Base-by-base conservation (phyloP, 169 alveolate species). In the Eimeria sp. region DNA sequence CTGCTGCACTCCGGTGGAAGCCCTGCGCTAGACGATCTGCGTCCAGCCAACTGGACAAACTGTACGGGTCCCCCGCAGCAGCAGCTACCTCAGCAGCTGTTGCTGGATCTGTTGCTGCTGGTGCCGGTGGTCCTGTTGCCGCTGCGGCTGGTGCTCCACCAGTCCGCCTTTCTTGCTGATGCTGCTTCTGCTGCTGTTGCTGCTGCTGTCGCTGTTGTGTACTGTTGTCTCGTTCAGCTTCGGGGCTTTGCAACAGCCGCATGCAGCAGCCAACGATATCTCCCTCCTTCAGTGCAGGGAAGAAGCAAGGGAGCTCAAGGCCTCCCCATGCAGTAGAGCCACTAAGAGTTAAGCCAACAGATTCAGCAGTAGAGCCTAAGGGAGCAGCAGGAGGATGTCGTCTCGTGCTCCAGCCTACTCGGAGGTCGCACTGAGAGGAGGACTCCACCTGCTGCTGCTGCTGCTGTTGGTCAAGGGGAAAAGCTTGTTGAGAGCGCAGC, bases 391-490 rank as follows among this genome's bases (percentile, higher is more conserved):
- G 95, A 13, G 95, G 95, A 40, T 92, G 95, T 57, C 83, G 27
- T 63, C 95, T 54, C 0, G 95, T 92, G 49, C 91, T 76, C 95
- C 95, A 92, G n/a, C 95, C 95, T 6, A 92, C 95, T 18, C 95
- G 90, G 67, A 92, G 43, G 57, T 92, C 95, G 84, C 95, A 54
- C 89, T 51, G 90, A 2, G 90, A 82, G 14, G 90, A 82, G 43
- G 72, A 51, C 49, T 34, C 72, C 4, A 82, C n/a, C 58, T n/a
- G 90, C 70, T 49, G 67, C 90, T 82, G 90, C 90, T 82, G 90
- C 90, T 51, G 90, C 73, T 82, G 90, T 45, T 7, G 73, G 51
- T 47, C 63, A 54, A 14, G 61, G 20, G 61, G 61, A 7, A 54
- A 14, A 54, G 20, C 61, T 54, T 14, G 90, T 72, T 47, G 67